Evolutionary conservation across 768 basidiomycete genomes (phyloP), one percentile per base, ranked within the genome.

Genomic region (Rubroboletus pulcherrimus): DNA sequence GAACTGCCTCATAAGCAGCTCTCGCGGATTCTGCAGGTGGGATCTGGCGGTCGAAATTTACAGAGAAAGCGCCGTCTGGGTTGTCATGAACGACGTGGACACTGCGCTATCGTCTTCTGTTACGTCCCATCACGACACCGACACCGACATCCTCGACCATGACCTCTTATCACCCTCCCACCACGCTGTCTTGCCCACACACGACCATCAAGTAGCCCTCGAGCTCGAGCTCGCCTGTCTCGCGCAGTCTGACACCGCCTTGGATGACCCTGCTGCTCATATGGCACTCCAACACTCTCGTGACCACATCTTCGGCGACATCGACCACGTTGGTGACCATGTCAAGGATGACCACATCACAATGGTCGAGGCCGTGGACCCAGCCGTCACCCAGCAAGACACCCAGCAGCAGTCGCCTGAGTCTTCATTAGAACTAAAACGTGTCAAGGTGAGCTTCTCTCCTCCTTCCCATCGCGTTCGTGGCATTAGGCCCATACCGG

Each of bases 371-470:
- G 62, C 70, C 50, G 70, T 71, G 54, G 73, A 74, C 46, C 74
- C 70, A 14, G 71, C 71, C 50, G 75, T 72, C 51, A 70, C 67
- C 33, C 67, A 70, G 39, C 86, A 87, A 62, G 86, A 86, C 52
- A 69, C 76, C 29, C 81, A 81, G 63, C 84, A 84, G 43, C 87
- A 81, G 77, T 69, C 80, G 58, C 73, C 81, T 7, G 87, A 89
- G 55, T 75, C 78, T 49, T 85, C 87, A 63, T 81, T 86, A 65
- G 89, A 89, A 62, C 74, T 89, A 67, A 91, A 91, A 77, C 89
- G 89, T 81, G 89, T 91, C 75, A 91, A 89, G 81, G 87, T 85
- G 68, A 63, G 82, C 65, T 60, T 60, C 67, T 65, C 48, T 51
- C 54, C 47, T 48, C 64, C 55, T 59, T 58, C 55, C 46, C 49